These are phyloP conservation scores for Paramecium tetraurelia DNA, from an alignment of 73 alveolate species.

Conservation along the genomic window DNA sequence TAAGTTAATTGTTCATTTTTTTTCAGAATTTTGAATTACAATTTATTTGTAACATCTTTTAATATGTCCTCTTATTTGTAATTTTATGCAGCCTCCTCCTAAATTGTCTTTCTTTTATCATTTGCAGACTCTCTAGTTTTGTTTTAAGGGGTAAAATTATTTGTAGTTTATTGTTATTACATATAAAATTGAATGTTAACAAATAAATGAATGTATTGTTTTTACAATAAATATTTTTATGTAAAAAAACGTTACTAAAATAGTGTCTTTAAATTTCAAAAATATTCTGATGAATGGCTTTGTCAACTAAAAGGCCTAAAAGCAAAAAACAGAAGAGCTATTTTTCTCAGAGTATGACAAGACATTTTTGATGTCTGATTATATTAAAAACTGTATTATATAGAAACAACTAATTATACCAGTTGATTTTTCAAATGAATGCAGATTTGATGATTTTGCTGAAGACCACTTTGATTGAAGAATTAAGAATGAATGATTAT, in stretches of 20 bases:
- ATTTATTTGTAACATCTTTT: background rate
- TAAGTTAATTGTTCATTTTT: constrained; percentile 7
- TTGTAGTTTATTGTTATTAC: constrained; percentile 25
- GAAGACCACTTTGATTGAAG: background rate
- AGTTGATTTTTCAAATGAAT: background rate
- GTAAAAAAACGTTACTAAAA: constrained; percentile 24
- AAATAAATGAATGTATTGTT: background rate
- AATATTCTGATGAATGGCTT: background rate
- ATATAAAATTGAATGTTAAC: background rate
- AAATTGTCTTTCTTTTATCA: background rate
- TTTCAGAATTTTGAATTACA: constrained; percentile 25
- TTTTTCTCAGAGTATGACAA: background rate
- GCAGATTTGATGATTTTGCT: background rate
- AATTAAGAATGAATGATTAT: background rate
- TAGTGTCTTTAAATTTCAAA: background rate
- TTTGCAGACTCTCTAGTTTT: constrained; percentile 9
- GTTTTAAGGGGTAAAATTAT: background rate
- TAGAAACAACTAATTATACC: background rate
- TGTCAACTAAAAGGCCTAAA: background rate
- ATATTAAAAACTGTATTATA: background rate
- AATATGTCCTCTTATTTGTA: background rate
- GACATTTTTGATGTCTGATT: background rate
- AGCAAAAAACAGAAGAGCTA: background rate
- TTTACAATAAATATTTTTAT: background rate
- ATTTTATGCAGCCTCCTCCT: background rate